These are phyloP conservation scores for Tetrapyrgos nigripes DNA, from an alignment of 1,284 basidiomycete genomes.

Conservation along the genomic window DNA sequence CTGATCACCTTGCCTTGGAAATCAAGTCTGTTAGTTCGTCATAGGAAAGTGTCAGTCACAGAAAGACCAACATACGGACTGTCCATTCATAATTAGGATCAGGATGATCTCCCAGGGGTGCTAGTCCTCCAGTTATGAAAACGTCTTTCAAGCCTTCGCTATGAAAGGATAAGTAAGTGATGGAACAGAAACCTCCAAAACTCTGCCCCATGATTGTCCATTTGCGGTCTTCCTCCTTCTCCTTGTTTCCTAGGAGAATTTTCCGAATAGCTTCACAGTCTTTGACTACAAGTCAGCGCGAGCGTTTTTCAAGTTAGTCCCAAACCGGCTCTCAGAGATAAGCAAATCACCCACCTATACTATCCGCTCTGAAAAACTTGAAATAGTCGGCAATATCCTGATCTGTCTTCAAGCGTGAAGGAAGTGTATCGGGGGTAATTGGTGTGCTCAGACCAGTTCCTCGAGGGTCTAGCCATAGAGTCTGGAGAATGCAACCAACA, in stretches of 20 bases:
- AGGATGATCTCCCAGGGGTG: constrained; percentile 49
- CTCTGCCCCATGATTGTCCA: constrained; percentile 60
- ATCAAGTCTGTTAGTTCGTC: background rate
- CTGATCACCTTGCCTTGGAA: constrained; percentile 42
- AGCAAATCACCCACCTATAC: constrained; percentile 41
- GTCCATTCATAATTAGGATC: constrained; percentile 47
- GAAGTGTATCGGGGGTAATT: constrained; percentile 48
- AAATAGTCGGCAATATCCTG: constrained; percentile 52
- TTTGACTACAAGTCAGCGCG: constrained; percentile 37
- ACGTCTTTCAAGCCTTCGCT: constrained; percentile 53
- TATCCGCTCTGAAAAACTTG: constrained; percentile 57
- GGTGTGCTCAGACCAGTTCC: constrained; percentile 61
- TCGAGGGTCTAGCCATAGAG: constrained; percentile 57
- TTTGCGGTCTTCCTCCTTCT: constrained; percentile 46
- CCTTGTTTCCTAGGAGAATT: constrained; percentile 44
- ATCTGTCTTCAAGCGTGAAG: constrained; percentile 42
- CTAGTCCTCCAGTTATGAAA: constrained; percentile 53
- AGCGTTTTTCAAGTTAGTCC: background rate
- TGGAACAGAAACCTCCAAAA: constrained; percentile 55
- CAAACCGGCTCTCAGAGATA: background rate
- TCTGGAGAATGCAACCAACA: constrained; percentile 30
- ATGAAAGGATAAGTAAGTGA: constrained; percentile 55
- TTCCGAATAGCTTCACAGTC: constrained; percentile 57
- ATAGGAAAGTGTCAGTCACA: constrained; percentile 13
- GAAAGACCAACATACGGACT: constrained; percentile 37